These are phyloP conservation scores for Cladosporium phlei DNA, from an alignment of 2,329 filamentous ascomycete species.

Conservation along the genomic window DNA sequence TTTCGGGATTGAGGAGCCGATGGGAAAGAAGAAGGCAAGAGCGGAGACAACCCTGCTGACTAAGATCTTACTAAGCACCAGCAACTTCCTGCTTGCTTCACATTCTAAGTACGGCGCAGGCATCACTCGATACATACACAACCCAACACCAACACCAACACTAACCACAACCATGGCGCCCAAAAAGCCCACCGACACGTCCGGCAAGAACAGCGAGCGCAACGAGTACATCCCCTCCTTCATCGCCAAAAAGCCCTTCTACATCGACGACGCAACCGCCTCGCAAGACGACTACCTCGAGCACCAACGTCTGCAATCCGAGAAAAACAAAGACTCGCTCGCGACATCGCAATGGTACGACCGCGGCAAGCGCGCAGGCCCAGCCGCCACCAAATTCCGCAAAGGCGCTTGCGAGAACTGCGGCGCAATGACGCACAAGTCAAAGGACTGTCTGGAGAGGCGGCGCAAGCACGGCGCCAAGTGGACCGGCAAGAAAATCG, in stretches of 20 bases:
- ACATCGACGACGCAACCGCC: constrained; percentile 70
- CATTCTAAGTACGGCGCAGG: no score
- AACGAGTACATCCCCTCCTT: constrained; percentile 98
- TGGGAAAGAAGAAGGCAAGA: background rate
- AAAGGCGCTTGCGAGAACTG: constrained; percentile 99
- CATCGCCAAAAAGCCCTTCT: constrained; percentile 97
- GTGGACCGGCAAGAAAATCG: constrained; percentile 88
- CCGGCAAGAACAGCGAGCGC: constrained; percentile 65
- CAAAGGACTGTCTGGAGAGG: constrained; percentile 84
- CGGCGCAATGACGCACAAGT: constrained; percentile 93
- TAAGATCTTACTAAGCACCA: no score
- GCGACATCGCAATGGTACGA: constrained; percentile 85
- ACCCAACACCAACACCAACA: background rate
- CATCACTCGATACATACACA: background rate
- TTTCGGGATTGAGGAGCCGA: constrained; percentile 8
- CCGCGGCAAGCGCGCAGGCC: constrained; percentile 71
- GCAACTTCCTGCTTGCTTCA: no score
- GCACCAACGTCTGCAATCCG: constrained; percentile 81
- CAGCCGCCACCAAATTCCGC: constrained; percentile 90
- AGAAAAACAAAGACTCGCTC: constrained; percentile 53
- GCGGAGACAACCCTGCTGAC: no score
- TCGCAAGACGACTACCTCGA: constrained; percentile 83
- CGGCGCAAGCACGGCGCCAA: constrained; percentile 85
- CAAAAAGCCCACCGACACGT: constrained; percentile 79
- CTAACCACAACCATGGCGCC: constrained; percentile 35